phyloP scores from a whole-genome alignment of 129 eudicot species.

The Tanacetum coccineum region DNA sequence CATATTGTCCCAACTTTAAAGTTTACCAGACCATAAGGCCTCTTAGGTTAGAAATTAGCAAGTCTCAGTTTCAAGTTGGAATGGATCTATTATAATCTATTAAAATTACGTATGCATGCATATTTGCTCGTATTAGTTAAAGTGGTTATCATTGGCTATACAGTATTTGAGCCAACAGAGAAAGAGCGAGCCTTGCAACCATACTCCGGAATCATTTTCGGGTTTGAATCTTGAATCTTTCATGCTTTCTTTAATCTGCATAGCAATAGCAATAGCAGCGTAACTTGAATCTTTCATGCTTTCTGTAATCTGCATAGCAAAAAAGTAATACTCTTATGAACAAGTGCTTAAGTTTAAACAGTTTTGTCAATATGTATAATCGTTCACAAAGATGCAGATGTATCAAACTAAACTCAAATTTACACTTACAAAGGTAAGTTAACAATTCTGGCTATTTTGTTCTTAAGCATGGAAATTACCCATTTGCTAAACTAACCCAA shows the following conservation, averaged over 20 bases:
- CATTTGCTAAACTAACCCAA: neutral
- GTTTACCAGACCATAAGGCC: too few species aligned
- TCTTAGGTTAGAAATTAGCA: too few species aligned
- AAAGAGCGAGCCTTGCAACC: too few species aligned
- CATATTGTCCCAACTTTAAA: too few species aligned
- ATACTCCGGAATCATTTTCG: too few species aligned
- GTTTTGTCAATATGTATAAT: neutral
- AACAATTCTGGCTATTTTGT: neutral
- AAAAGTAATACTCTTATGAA: too few species aligned
- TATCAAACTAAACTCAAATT: conserved; percentile 4
- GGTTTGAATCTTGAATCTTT: conserved; percentile 13
- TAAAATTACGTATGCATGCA: too few species aligned
- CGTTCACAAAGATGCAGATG: neutral
- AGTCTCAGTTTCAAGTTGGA: too few species aligned
- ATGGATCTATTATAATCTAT: too few species aligned
- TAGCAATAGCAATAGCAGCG: conserved; percentile 15
- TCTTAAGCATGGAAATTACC: neutral
- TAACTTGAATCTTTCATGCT: conserved; percentile 12
- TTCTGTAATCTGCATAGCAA: conserved; percentile 25
- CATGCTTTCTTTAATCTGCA: conserved; percentile 28
- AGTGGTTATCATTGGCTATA: too few species aligned
- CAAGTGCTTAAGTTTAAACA: neutral
- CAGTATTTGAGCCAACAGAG: too few species aligned
- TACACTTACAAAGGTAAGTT: neutral
- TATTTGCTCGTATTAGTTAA: too few species aligned